These are phyloP conservation scores for Plenodomus lindquistii DNA, from an alignment of 2,329 filamentous ascomycete genomes.

Conservation along the genomic window DNA sequence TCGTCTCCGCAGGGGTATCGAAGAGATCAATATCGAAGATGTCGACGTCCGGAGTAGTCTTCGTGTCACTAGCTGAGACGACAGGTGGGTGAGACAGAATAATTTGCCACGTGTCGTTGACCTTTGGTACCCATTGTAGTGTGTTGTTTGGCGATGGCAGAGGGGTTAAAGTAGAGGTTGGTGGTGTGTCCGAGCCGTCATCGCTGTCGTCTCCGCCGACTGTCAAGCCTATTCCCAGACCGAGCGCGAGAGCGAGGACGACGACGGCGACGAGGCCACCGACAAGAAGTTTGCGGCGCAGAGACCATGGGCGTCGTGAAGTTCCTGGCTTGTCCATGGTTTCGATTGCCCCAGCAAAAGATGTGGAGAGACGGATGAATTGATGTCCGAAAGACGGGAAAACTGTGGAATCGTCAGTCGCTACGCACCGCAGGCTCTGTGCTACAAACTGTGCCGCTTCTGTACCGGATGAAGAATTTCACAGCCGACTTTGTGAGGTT, in stretches of 20 bases:
- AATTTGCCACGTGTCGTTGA: slow-evolving; percentile 65
- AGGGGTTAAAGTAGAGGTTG: slow-evolving; percentile 27
- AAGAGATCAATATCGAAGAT: slow-evolving; percentile 68
- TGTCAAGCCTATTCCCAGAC: slow-evolving; percentile 60
- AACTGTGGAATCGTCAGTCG: no score
- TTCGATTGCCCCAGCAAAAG: no score
- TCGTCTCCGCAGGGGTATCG: slow-evolving; percentile 53
- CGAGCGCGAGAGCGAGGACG: slow-evolving; percentile 56
- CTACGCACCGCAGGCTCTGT: no score
- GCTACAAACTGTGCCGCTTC: no score
- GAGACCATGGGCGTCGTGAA: slow-evolving; percentile 17
- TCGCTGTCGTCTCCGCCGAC: slow-evolving; percentile 31
- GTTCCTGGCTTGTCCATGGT: slow-evolving; percentile 15
- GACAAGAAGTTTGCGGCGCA: slow-evolving; percentile 33
- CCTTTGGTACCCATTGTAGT: slow-evolving; percentile 57
- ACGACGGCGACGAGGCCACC: slow-evolving; percentile 20
- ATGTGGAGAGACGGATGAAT: no score
- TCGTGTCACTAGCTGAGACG: slow-evolving; percentile 27
- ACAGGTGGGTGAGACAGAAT: slow-evolving; percentile 51
- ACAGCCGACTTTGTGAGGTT: no score
- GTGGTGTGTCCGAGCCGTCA: slow-evolving; percentile 22
- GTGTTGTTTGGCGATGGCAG: slow-evolving; percentile 30
- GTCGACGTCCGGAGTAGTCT: slow-evolving; percentile 54
- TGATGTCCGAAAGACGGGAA: neutral
- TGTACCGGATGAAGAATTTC: no score